Evolutionary conservation across 2,329 filamentous ascomycete genomes (phyloP), one percentile per base, ranked within the genome.

Genomic region (Achaetomium macrosporum): DNA sequence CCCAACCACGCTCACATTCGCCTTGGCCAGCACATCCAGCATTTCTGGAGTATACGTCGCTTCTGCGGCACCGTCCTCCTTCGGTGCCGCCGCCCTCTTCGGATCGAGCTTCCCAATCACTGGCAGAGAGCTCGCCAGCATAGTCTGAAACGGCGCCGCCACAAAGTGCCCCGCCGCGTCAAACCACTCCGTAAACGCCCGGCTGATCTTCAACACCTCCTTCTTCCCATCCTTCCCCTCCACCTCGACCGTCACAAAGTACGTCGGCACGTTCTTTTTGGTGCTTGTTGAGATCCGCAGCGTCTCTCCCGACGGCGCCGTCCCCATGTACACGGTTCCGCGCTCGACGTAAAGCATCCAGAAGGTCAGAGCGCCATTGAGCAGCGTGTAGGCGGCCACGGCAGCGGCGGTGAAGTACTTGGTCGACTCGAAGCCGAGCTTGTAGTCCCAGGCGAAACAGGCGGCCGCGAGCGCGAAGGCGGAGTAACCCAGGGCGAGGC

Each of bases 391-490:
- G 15, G 85, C 66, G 11, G 78, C 76, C 5, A 97, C 92, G 3
- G 93, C 92, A 37, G 77, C 79, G 3, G 87, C 79, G 0, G 92
- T 95, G 74, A 84, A 92, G 58, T 78, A 73, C 71, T 93, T 95
- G 16, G 91, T 96, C 56, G 72, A 76, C 58, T 96, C 89, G 78
- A 93, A 97, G 62, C 91, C 92, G 44, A 90, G 76, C 66, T 88
- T 89, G 75, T 90, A 95, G 77, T 99, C 93, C 74, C 90, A 91
- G 57, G 82, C 83, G 76, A 97, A 97, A 63, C 89, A 90, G 56
- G 83, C 86, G 19, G 79, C 91, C 16, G 90, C 86, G 57, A 96
- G 83, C 54, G 78, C 69, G 64, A 97, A 90, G 56, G 90, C 88
- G 17, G 77, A 71, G 72, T 95, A 97, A 58, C 93, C 93, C 9